Conservation (phyloP, 257 asterid genomes). For the Solanum pinnatisectum region DNA sequence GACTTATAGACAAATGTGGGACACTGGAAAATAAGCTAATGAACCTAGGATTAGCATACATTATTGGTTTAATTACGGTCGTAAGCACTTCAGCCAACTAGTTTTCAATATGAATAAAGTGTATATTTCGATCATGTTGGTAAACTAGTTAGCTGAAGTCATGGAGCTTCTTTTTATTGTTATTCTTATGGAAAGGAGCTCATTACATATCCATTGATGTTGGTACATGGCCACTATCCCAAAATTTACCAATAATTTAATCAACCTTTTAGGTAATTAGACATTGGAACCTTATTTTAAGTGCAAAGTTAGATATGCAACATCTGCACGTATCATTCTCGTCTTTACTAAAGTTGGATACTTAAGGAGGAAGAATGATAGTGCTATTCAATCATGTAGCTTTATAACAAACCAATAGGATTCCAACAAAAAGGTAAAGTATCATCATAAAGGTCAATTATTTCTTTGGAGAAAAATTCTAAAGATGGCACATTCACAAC, state of each 20-base stretch:
- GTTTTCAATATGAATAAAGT: background rate
- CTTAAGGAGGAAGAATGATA: background rate
- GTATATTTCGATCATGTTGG: background rate
- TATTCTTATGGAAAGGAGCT: background rate
- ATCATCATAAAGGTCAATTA: background rate
- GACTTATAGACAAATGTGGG: background rate
- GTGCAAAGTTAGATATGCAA: background rate
- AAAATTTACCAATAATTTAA: background rate
- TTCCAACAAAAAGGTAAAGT: background rate
- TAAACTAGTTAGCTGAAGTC: background rate
- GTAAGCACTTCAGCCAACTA: background rate
- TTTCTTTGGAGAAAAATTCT: background rate
- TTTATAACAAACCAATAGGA: background rate
- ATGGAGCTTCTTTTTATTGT: background rate
- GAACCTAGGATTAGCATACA: background rate
- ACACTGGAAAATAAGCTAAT: background rate
- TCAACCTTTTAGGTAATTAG: background rate
- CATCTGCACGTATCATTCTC: background rate
- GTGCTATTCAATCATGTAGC: background rate
- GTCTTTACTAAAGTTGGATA: background rate
- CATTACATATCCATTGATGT: background rate
- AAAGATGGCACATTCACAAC: background rate
- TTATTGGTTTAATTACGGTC: background rate
- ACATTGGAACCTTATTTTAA: background rate
- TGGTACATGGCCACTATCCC: background rate